Evolutionary conservation across 2,329 filamentous ascomycete genomes (phyloP).

Genomic region (Eutypa lata): DNA sequence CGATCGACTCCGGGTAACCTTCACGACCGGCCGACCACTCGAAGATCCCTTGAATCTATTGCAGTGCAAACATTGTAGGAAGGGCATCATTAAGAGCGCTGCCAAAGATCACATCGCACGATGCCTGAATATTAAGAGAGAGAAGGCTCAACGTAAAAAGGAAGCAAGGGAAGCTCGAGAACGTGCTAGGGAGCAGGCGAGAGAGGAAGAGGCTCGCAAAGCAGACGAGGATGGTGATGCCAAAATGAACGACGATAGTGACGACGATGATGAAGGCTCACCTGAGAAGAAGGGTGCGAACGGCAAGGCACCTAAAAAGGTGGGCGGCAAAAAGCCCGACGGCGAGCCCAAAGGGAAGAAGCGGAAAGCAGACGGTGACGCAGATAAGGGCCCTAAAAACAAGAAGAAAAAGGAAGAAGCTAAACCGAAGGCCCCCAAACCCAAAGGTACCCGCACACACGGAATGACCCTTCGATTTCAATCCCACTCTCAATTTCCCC

Average conservation of each 20-base stretch:
- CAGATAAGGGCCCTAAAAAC: slow-evolving; percentile 78
- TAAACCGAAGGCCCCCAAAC: slow-evolving; percentile 78
- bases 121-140: slow-evolving; percentile 81
- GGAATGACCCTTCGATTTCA: background rate
- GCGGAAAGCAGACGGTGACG: slow-evolving; percentile 70
- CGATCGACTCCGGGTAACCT: slow-evolving; percentile 72
- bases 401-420: slow-evolving; percentile 96
- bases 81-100: slow-evolving; percentile 72
- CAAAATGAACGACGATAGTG: slow-evolving; percentile 41
- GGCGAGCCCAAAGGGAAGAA: slow-evolving; percentile 72
- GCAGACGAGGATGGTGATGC: slow-evolving; percentile 42
- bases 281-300: slow-evolving; percentile 35
- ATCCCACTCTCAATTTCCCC: background rate
- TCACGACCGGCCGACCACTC: slow-evolving; percentile 76
- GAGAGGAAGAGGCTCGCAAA: slow-evolving; percentile 53
- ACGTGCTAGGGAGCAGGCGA: slow-evolving; percentile 59
- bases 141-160: slow-evolving; percentile 75
- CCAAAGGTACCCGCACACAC: slow-evolving; percentile 58
- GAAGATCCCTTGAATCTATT: slow-evolving; percentile 77
- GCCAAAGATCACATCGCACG: slow-evolving; percentile 78
- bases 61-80: slow-evolving; percentile 92
- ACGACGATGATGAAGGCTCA: slow-evolving; percentile 46
- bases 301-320: slow-evolving; percentile 55
- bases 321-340: slow-evolving; percentile 61
- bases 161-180: slow-evolving; percentile 70